Evolutionary conservation across 768 basidiomycete genomes (phyloP).

Genomic region (Kwoniella dendrophila): DNA sequence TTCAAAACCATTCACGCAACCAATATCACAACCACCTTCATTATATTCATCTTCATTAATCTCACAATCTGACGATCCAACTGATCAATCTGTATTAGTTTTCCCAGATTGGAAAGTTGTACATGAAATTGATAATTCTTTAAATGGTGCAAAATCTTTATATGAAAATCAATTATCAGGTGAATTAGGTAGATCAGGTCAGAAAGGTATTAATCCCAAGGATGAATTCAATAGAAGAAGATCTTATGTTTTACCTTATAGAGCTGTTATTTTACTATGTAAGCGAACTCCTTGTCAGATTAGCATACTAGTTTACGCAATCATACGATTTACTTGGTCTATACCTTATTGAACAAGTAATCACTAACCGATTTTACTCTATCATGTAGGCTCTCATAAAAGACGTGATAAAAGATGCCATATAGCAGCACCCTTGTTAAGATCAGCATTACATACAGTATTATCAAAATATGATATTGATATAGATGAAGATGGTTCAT

Average conservation of each 20-base stretch:
- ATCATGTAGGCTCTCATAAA: constrained; percentile 79
- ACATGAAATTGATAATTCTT: constrained; percentile 67
- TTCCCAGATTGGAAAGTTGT: constrained; percentile 91
- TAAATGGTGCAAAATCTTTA: constrained; percentile 69
- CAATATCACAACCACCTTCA: constrained; percentile 61
- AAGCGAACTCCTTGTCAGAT: constrained; percentile 51
- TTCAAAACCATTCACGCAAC: constrained; percentile 57
- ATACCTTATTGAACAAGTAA: no score
- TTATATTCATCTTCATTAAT: constrained; percentile 83
- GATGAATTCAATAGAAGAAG: constrained; percentile 60
- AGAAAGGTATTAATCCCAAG: constrained; percentile 9
- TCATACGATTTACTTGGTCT: no score
- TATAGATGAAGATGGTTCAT: constrained; percentile 38
- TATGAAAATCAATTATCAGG: constrained; percentile 70
- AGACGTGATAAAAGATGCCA: constrained; percentile 87
- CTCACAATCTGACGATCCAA: constrained; percentile 67
- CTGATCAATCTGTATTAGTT: constrained; percentile 76
- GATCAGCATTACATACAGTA: constrained; percentile 57
- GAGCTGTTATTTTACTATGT: constrained; percentile 88
- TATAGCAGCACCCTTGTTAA: constrained; percentile 69
- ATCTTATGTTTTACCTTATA: constrained; percentile 83
- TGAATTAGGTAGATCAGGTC: constrained; percentile 32
- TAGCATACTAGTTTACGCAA: no score
- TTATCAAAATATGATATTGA: constrained; percentile 64
- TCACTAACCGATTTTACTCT: neutral